Evolutionary conservation across 352 stramenopile genomes (phyloP).

Genomic region (Globisporangium emineosum): DNA sequence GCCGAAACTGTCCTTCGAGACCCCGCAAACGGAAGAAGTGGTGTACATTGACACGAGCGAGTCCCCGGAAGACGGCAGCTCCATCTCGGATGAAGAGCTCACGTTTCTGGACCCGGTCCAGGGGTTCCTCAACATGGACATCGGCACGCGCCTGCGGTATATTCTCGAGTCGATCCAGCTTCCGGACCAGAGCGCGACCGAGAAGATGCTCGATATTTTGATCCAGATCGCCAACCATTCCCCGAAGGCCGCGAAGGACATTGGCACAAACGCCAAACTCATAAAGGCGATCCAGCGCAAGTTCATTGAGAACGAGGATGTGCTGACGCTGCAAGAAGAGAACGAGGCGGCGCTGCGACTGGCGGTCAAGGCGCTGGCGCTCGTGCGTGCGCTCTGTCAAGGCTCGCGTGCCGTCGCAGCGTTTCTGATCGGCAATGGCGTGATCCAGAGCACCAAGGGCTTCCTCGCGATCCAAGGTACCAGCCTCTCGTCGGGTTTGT

Average conservation of each 20-base stretch:
- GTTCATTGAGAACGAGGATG: slow-evolving; percentile 51
- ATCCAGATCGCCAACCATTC: slow-evolving; percentile 48
- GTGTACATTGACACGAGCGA: slow-evolving; percentile 51
- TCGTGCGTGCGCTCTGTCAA: slow-evolving; percentile 49
- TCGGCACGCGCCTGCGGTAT: slow-evolving; percentile 45
- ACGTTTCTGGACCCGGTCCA: slow-evolving; percentile 53
- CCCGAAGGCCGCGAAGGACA: slow-evolving; percentile 35
- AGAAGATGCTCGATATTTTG: slow-evolving; percentile 64
- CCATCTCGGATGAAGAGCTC: slow-evolving; percentile 50
- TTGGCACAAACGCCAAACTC: slow-evolving; percentile 43
- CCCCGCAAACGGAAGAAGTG: slow-evolving; percentile 28
- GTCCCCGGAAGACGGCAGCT: slow-evolving; percentile 30
- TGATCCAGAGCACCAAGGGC: slow-evolving; percentile 60
- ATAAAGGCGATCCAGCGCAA: slow-evolving; percentile 41
- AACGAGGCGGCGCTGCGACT: slow-evolving; percentile 33
- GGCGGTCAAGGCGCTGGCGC: slow-evolving; percentile 37
- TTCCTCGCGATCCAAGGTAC: slow-evolving; percentile 42
- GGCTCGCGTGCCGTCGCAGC: slow-evolving; percentile 38
- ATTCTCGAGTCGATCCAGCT: slow-evolving; percentile 50
- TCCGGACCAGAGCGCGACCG: slow-evolving; percentile 30
- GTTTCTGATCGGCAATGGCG: slow-evolving; percentile 32
- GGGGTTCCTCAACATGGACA: slow-evolving; percentile 54
- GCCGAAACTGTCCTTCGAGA: neutral
- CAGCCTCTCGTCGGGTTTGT: slow-evolving; percentile 11
- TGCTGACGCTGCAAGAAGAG: slow-evolving; percentile 27